Percentiles rank a stretch among this genome's conserved stretches.
Evolutionary conservation across 192 early-diverging fungal genomes (phyloP).

Genomic region (Coemansia sp.): DNA sequence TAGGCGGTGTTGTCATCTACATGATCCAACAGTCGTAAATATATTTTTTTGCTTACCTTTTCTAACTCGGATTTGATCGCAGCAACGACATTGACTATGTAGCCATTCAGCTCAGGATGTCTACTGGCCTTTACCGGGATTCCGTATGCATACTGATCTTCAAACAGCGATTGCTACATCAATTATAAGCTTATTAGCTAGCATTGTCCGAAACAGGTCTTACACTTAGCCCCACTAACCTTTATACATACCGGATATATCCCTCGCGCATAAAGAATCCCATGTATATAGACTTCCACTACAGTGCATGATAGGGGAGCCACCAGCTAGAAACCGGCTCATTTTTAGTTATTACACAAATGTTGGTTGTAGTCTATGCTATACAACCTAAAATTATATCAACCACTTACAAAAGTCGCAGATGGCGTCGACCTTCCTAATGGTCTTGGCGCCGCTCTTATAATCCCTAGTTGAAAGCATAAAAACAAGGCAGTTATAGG

Average conservation of each 20-base stretch:
- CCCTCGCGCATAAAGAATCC: conserved; percentile 25
- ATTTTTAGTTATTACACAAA: background rate
- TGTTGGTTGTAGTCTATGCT: background rate
- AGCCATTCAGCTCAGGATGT: conserved; percentile 56
- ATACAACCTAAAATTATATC: background rate
- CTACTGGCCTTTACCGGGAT: conserved; percentile 55
- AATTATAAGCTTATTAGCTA: background rate
- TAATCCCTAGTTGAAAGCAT: background rate
- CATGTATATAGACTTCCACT: conserved; percentile 49
- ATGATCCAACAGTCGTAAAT: background rate
- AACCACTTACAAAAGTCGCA: conserved; percentile 45
- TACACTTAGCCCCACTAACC: background rate
- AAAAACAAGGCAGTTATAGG: background rate
- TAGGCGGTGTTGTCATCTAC: background rate
- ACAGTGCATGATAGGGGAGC: conserved; percentile 3
- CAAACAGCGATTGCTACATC: conserved; percentile 49
- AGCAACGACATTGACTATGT: conserved; percentile 44
- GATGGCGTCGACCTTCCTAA: conserved; percentile 35
- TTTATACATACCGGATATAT: conserved; percentile 44
- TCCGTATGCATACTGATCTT: conserved; percentile 45
- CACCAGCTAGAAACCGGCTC: background rate
- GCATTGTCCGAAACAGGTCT: background rate
- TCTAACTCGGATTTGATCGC: conserved; percentile 42
- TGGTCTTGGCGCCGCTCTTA: background rate
- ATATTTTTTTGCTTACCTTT: conserved; percentile 25